Evolutionary conservation across 2,329 filamentous ascomycete genomes (phyloP), one percentile per base, ranked within the genome.

Genomic region (Lomentospora prolificans): DNA sequence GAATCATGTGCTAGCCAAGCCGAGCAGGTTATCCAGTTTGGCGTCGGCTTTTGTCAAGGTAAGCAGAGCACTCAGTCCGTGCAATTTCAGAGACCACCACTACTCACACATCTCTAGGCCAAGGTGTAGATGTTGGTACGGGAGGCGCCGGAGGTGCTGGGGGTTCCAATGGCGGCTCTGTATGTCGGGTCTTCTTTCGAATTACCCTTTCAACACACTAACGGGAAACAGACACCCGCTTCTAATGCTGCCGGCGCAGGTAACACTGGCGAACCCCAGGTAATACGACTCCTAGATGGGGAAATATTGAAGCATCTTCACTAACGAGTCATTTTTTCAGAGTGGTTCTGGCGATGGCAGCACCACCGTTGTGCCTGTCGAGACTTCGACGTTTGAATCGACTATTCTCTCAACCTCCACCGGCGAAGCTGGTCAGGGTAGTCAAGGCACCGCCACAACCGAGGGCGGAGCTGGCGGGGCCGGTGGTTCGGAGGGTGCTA

Each of bases 1-100:
- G 66, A 74, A 65, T 66, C 69, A 48, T 79, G 76, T 69, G 56
- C 46, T 27, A 25, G 60, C 57, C 57, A 61, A 12, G 71, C 71
- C 51, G 61, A 65, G 31, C 59, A 66, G 44, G 70, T 68, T 56
- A 63, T 78, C 41, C 56, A 62, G 27, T 76, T 69, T 59, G 76
- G 67, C 44, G 61, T 72, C 56, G 53, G 61, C 10, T 57, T 72
- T 57, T 79, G 76, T 65, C 57, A 64, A 22, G 58, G 69, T 71
- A 63, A 62, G 68, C 63, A n/a, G 19, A 46, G 2, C 12, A 30
- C 19, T 27, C n/a, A 24, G 19, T 7, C 50, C 12, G 12, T 25
- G 9, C 6, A 3, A n/a, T 28, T 17, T n/a, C 8, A 51, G 55
- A 36, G 44, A 3, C 6, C 24, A 10, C 22, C 17, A 25, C 12